Evolutionary conservation across 192 early-diverging fungal species (phyloP).

Genomic region (Coemansia furcata): DNA sequence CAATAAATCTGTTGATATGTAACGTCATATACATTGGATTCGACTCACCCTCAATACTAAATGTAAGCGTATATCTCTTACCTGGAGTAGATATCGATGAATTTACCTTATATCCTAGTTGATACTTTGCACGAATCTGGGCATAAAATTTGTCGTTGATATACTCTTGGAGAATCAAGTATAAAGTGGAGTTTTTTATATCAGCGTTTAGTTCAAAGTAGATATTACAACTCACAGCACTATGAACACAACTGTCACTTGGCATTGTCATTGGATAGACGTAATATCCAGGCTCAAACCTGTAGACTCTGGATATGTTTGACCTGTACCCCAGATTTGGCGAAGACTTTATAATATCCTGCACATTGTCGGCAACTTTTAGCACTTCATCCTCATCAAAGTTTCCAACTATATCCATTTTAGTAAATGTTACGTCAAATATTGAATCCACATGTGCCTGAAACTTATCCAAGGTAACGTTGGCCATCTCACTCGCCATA

Average conservation of each 20-base stretch:
- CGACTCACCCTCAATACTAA: conserved; percentile 63
- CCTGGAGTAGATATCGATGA: too few species aligned
- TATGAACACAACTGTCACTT: neutral
- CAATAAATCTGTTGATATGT: conserved; percentile 77
- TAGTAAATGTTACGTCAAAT: conserved; percentile 24
- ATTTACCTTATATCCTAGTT: conserved; percentile 61
- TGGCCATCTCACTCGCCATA: neutral
- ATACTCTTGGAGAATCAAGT: conserved; percentile 70
- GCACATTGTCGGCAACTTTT: conserved; percentile 4
- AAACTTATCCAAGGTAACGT: neutral
- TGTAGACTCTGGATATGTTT: conserved; percentile 83
- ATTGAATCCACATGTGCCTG: conserved; percentile 4
- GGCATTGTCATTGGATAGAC: neutral
- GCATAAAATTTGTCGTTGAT: conserved; percentile 80
- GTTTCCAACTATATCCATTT: neutral
- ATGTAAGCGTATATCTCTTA: neutral
- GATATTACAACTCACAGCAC: neutral
- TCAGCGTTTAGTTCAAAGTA: neutral
- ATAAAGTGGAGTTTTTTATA: neutral
- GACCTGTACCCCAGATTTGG: conserved; percentile 68
- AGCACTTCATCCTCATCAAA: neutral
- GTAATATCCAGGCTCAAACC: conserved; percentile 68
- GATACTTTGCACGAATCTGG: conserved; percentile 84
- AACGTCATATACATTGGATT: conserved; percentile 75
- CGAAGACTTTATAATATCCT: conserved; percentile 3